Evolutionary conservation across 1,284 basidiomycete genomes (phyloP).

Genomic region (Ustilago trichophora): DNA sequence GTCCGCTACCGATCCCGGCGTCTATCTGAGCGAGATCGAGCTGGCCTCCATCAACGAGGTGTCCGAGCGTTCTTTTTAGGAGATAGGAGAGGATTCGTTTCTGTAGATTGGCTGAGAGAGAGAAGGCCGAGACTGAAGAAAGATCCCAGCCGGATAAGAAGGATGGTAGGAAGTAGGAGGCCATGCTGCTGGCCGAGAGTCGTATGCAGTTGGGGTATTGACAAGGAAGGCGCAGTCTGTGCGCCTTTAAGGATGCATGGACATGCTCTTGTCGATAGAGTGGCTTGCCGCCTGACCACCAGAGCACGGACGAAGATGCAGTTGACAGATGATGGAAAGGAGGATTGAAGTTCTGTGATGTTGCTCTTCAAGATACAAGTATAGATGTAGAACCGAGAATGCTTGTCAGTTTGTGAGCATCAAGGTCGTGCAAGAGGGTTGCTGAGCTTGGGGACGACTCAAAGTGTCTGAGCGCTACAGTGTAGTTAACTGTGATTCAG

Average conservation of each 20-base stretch:
- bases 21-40: slow-evolving; percentile 87
- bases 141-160: slow-evolving; percentile 45
- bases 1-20: slow-evolving; percentile 87
- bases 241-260: slow-evolving; percentile 14
- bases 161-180: slow-evolving; percentile 41
- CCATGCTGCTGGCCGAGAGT: slow-evolving; percentile 14
- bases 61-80: slow-evolving; percentile 82
- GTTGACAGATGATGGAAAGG: not conserved
- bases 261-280: slow-evolving; percentile 13
- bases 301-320: not conserved
- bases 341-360: no score
- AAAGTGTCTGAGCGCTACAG: no score
- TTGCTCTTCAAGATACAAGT: no score
- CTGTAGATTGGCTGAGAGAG: slow-evolving; percentile 82
- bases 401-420: no score
- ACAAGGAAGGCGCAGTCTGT: not conserved
- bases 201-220: not conserved
- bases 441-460: no score
- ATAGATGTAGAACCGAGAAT: no score
- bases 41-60: slow-evolving; percentile 85
- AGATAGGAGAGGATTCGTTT: slow-evolving; percentile 87
- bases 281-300: slow-evolving; percentile 10
- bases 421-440: no score
- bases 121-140: slow-evolving; percentile 37
- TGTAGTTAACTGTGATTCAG: no score